phyloP scores from a whole-genome alignment of 805 yeast genomes.

The Nakazawaea populi region DNA sequence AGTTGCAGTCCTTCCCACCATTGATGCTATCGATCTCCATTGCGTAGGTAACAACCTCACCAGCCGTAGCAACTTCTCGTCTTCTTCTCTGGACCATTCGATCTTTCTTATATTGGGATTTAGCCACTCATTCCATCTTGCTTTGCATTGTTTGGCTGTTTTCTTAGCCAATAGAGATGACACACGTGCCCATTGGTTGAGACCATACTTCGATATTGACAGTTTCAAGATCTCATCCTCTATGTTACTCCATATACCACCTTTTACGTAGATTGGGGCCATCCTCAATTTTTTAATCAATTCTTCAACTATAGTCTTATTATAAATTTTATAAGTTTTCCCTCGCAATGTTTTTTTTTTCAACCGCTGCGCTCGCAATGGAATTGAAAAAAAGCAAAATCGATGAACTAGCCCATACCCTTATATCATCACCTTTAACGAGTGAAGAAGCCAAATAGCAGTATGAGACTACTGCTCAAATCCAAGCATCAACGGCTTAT shows the following conservation, averaged over 20 bases:
- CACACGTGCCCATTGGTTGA: conserved; percentile 92
- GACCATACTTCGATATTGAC: conserved; percentile 88
- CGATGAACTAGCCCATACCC: too few relatives aligned
- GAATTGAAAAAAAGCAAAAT: background rate
- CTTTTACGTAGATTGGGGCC: conserved; percentile 70
- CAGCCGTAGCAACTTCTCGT: conserved; percentile 58
- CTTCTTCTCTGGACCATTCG: conserved; percentile 76
- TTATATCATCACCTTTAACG: too few relatives aligned
- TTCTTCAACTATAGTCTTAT: too few relatives aligned
- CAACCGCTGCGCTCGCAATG: background rate
- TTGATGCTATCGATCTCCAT: conserved; percentile 87
- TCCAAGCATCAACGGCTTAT: conserved; percentile 90
- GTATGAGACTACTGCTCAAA: conserved; percentile 32
- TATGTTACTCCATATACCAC: conserved; percentile 85
- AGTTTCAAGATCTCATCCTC: conserved; percentile 86
- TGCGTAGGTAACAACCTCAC: conserved; percentile 80
- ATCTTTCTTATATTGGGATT: conserved; percentile 62
- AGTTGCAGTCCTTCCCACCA: conserved; percentile 79
- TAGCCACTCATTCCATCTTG: conserved; percentile 87
- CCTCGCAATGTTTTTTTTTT: background rate
- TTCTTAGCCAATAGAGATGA: conserved; percentile 81
- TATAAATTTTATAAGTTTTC: background rate
- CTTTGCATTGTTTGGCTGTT: conserved; percentile 86
- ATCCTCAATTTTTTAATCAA: conserved; percentile 16
- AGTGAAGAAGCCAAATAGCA: background rate